Conservation (phyloP, 169 alveolate species). For the Plasmodium sp. region DNA sequence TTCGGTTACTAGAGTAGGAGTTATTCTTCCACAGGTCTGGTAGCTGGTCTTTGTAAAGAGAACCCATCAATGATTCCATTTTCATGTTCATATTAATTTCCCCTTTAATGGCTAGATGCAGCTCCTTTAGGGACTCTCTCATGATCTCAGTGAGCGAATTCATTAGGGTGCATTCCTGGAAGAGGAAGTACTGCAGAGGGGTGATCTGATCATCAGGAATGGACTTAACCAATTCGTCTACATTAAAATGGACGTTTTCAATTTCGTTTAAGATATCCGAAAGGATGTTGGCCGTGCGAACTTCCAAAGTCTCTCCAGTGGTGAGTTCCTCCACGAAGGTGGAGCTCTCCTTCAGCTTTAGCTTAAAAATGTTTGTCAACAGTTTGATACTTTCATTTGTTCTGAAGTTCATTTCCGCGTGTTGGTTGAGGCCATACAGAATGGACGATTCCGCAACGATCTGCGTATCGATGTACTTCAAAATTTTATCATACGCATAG, state of each 20-base stretch:
- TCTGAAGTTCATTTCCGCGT: conserved; percentile 73
- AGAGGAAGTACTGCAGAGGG: conserved; percentile 85
- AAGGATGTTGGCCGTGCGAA: conserved; percentile 25
- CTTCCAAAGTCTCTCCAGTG: conserved; percentile 61
- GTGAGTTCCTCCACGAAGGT: conserved; percentile 68
- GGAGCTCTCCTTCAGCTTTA: conserved; percentile 58
- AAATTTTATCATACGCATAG: conserved; percentile 65
- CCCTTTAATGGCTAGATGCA: conserved; percentile 95
- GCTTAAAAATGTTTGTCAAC: conserved; percentile 54
- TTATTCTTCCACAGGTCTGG: conserved; percentile 94
- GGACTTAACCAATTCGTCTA: conserved; percentile 63
- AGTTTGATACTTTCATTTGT: conserved; percentile 72
- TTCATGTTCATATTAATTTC: conserved; percentile 93
- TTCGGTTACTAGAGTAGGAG: conserved; percentile 95
- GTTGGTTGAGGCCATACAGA: conserved; percentile 67
- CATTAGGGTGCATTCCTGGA: conserved; percentile 68
- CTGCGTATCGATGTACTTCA: conserved; percentile 72
- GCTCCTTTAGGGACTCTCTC: conserved; percentile 89
- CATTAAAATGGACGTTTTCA: conserved; percentile 56
- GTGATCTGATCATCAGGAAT: conserved; percentile 91
- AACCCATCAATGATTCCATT: conserved; percentile 91
- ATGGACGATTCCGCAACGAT: conserved; percentile 46
- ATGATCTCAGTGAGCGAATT: conserved; percentile 24
- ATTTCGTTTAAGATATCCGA: conserved; percentile 56
- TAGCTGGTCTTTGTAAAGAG: conserved; percentile 89